These are phyloP conservation scores for Penicillium olsonii DNA, from an alignment of 2,329 filamentous ascomycete species.

Conservation along the genomic window DNA sequence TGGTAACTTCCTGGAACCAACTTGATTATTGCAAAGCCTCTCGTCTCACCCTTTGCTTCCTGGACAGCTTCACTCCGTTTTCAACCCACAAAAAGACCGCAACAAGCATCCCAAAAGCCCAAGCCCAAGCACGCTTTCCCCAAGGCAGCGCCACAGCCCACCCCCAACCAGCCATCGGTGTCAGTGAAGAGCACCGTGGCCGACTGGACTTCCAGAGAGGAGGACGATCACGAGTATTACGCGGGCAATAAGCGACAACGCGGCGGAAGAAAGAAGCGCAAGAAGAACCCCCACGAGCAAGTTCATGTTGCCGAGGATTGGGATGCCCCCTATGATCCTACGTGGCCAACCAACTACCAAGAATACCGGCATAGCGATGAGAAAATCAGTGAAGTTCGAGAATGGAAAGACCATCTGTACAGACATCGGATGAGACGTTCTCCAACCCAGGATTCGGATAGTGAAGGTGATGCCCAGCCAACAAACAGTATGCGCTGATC, in stretches of 20 bases:
- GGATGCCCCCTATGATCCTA: conserved; percentile 88
- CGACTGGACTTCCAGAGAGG: conserved; percentile 79
- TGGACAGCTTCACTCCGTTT: conserved; percentile 70
- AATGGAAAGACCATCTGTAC: conserved; percentile 84
- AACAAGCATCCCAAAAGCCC: conserved; percentile 61
- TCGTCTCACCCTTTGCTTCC: conserved; percentile 18
- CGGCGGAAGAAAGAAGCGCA: conserved; percentile 75
- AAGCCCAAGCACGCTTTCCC: conserved; percentile 64
- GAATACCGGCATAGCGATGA: conserved; percentile 85
- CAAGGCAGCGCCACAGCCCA: conserved; percentile 43
- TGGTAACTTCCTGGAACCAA: conserved; percentile 56
- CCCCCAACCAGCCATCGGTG: conserved; percentile 32
- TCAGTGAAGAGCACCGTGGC: conserved; percentile 69
- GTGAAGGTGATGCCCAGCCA: conserved; percentile 50
- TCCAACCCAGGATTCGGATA: conserved; percentile 49
- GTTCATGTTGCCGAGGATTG: conserved; percentile 68
- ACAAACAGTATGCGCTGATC: conserved; percentile 47
- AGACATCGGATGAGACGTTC: conserved; percentile 61
- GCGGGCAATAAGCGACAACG: conserved; percentile 68
- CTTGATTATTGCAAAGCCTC: conserved; percentile 15
- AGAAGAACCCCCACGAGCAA: conserved; percentile 63
- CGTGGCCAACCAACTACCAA: conserved; percentile 78
- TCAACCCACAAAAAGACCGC: conserved; percentile 79
- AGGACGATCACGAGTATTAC: conserved; percentile 74
- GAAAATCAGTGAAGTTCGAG: conserved; percentile 73